phyloP scores from a whole-genome alignment of 2,329 filamentous ascomycete genomes.

The Cladophialophora bantiana region DNA sequence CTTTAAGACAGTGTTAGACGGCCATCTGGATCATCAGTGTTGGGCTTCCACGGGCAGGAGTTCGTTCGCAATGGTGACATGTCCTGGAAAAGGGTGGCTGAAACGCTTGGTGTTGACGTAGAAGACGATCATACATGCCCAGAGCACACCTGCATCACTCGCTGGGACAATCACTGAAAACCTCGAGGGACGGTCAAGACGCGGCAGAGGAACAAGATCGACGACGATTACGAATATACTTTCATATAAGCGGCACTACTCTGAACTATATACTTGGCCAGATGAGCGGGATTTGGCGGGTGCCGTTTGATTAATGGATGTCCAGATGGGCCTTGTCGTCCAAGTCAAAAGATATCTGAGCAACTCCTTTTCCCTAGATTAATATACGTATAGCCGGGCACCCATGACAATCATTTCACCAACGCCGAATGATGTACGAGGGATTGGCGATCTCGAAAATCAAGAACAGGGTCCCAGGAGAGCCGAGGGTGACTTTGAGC shows the following conservation, averaged over 20 bases:
- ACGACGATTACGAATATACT: neutral
- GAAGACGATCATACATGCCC: neutral
- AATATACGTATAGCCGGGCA: slow-evolving; percentile 6
- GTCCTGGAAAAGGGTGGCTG: neutral
- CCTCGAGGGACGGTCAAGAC: neutral
- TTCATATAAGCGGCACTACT: neutral
- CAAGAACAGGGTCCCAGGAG: slow-evolving; percentile 8
- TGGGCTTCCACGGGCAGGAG: neutral
- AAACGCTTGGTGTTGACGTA: neutral
- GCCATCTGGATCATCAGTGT: neutral
- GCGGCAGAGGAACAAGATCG: neutral
- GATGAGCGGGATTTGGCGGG: neutral
- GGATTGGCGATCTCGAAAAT: neutral
- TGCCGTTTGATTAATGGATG: slow-evolving; percentile 17
- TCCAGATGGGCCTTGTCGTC: slow-evolving; percentile 1
- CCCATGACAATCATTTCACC: slow-evolving; percentile 14
- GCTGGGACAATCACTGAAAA: neutral
- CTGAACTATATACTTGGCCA: slow-evolving; percentile 4
- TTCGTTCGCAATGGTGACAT: neutral
- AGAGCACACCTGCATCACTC: slow-evolving; percentile 3
- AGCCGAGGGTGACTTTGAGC: neutral
- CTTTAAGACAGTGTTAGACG: neutral
- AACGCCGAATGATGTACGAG: neutral
- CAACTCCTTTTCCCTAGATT: neutral
- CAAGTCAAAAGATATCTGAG: neutral